Conservation (phyloP, 2,329 filamentous ascomycete species). For the Venturia oleaginea region DNA sequence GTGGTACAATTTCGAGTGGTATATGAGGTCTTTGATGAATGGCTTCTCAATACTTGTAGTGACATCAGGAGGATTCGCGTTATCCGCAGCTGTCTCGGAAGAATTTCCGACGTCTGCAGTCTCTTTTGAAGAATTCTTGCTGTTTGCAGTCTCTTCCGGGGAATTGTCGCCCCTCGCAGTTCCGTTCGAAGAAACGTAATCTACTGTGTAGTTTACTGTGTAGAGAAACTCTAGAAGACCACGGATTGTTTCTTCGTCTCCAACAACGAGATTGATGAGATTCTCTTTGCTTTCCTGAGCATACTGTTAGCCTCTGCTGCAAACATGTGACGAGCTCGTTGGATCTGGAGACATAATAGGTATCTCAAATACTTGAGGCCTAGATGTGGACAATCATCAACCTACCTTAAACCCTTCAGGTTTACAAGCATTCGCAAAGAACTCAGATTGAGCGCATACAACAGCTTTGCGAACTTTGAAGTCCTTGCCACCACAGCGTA, state of each 20-base stretch:
- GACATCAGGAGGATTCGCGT: not conserved
- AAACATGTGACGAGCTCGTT: not conserved
- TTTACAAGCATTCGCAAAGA: not conserved
- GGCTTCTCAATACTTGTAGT: not conserved
- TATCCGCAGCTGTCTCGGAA: too few species aligned
- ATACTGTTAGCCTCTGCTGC: not conserved
- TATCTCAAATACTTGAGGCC: too few species aligned
- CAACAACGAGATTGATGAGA: not conserved
- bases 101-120: too few species aligned
- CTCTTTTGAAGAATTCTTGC: too few species aligned
- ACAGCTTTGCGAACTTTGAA: not conserved
- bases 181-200: too few species aligned
- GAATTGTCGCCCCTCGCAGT: too few species aligned
- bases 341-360: too few species aligned
- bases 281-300: not conserved
- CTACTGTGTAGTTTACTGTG: not conserved
- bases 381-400: too few species aligned
- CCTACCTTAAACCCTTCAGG: not conserved
- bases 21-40: not conserved
- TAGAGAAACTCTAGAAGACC: not conserved
- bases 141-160: too few species aligned
- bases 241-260: not conserved
- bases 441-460: not conserved
- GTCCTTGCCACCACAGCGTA: not conserved
- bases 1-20: not conserved